phyloP scores from a whole-genome alignment of 768 basidiomycete genomes.

The Nidularia pulvinata region DNA sequence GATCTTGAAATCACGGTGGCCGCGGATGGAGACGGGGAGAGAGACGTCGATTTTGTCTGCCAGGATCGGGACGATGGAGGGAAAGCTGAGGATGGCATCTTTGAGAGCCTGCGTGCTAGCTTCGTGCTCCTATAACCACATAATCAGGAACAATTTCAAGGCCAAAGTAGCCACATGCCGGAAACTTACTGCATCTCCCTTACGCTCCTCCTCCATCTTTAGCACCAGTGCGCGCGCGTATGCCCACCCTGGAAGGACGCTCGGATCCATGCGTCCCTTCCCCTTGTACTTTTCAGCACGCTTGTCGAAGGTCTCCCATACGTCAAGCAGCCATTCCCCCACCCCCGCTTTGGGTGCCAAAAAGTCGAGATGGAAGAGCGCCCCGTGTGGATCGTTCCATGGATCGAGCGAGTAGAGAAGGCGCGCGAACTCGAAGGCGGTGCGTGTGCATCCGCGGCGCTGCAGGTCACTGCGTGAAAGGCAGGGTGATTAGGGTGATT shows the following conservation, averaged over 20 bases:
- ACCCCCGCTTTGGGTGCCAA: conserved; percentile 82
- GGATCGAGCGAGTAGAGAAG: conserved; percentile 87
- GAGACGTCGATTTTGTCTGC: conserved; percentile 84
- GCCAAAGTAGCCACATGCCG: not conserved
- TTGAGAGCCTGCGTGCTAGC: conserved; percentile 68
- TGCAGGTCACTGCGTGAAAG: conserved; percentile 71
- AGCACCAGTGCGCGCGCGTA: conserved; percentile 74
- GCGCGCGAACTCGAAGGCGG: conserved; percentile 91
- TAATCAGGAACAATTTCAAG: not conserved
- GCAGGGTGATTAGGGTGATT: not conserved
- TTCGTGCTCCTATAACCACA: conserved; percentile 40
- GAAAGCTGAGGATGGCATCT: conserved; percentile 77
- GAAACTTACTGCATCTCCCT: conserved; percentile 32
- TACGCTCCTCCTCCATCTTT: conserved; percentile 45
- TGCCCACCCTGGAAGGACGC: conserved; percentile 74
- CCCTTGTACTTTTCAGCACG: not conserved
- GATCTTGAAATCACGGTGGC: conserved; percentile 67
- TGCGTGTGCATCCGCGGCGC: conserved; percentile 86
- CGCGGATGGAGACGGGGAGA: conserved; percentile 56
- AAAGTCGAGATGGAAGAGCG: conserved; percentile 81
- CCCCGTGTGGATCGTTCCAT: conserved; percentile 86
- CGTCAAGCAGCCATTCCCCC: conserved; percentile 76
- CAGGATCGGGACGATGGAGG: conserved; percentile 77
- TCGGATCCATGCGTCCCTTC: conserved; percentile 43
- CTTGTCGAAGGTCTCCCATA: conserved; percentile 49